Evolutionary conservation across 139 green algal species (phyloP), one percentile per base, ranked within the genome.

Genomic region (Asterochloris sp.): DNA sequence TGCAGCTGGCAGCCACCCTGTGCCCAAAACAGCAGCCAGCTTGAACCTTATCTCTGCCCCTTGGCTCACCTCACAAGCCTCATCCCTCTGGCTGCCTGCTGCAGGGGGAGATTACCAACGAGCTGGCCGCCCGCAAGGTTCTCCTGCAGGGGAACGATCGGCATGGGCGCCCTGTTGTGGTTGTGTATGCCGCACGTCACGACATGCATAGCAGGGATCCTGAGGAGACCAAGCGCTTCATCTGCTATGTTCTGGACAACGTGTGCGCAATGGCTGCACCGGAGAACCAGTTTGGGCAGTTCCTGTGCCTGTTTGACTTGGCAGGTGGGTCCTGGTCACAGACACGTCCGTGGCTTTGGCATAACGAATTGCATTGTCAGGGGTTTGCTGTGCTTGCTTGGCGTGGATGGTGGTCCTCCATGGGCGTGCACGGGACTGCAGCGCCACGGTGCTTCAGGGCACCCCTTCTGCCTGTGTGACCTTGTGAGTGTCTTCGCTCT

Each of bases 301-400:
- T 92, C 23, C 54, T 76, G 26, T 90, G 86, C 80, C 83, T 92
- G 9, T 89, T 92, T 75, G 89, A 92, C 83, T 47, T 92, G 47
- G 67, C 82, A 69, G 88, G 88, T 88, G 73, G 19, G 74, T 1
- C 11, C 38, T 54, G 38, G 38, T 54, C 38, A 54, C 38, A 54
- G 4, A 6, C 38, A 6, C 4, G 38, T 6, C 6, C 4, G 38
- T 54, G 38, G 2, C 38, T 54, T 54, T 2, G 38, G 38, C 38
- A 54, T 2, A 54, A 54, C 38, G 4, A 6, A 10, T 54, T 6
- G 38, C 6, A 6, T 54, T 54, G 38, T 54, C 38, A 54, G 2
- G 38, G 38, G 38, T 54, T 54, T 54, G 2, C 38, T 6, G 38
- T 54, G 38, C 38, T 6, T 54, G 38, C 13, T 38, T 77, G 27